Conservation (phyloP, 176 grass and related monocot species). For the Carex kokanica region DNA sequence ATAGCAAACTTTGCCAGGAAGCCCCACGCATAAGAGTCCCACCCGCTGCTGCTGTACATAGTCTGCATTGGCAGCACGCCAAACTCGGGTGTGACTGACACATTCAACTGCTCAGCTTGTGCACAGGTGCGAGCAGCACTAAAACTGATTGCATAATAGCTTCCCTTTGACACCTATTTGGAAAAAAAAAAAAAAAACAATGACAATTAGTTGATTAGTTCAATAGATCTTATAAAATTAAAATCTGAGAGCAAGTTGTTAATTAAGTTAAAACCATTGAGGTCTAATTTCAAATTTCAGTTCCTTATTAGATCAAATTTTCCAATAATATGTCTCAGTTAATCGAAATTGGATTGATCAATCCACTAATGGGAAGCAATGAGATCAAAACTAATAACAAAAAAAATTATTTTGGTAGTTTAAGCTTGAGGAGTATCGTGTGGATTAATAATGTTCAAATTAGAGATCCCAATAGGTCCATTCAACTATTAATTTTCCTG, state of each 20-base stretch:
- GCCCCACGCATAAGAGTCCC: slow-evolving; percentile 88
- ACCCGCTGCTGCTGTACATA: slow-evolving; percentile 82
- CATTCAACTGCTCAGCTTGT: slow-evolving; percentile 69
- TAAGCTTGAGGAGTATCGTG: background rate
- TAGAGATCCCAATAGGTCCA: background rate
- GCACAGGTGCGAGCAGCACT: slow-evolving; percentile 89
- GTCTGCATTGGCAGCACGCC: slow-evolving; percentile 79
- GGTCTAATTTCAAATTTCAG: background rate
- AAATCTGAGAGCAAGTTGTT: background rate
- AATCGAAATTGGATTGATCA: background rate
- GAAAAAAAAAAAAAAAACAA: background rate
- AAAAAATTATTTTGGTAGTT: background rate
- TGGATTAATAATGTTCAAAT: background rate
- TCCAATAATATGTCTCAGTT: background rate
- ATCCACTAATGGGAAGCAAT: background rate
- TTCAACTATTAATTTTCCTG: background rate
- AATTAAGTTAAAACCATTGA: background rate
- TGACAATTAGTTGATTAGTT: background rate
- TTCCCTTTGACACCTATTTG: slow-evolving; percentile 6
- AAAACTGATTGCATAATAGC: slow-evolving; percentile 90
- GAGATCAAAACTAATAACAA: background rate
- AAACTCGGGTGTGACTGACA: slow-evolving; percentile 80
- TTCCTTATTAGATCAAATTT: background rate
- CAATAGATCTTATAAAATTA: background rate
- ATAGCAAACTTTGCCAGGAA: slow-evolving; percentile 58